phyloP scores from a whole-genome alignment of 2,329 filamentous ascomycete genomes.

The Penicillium sp. region DNA sequence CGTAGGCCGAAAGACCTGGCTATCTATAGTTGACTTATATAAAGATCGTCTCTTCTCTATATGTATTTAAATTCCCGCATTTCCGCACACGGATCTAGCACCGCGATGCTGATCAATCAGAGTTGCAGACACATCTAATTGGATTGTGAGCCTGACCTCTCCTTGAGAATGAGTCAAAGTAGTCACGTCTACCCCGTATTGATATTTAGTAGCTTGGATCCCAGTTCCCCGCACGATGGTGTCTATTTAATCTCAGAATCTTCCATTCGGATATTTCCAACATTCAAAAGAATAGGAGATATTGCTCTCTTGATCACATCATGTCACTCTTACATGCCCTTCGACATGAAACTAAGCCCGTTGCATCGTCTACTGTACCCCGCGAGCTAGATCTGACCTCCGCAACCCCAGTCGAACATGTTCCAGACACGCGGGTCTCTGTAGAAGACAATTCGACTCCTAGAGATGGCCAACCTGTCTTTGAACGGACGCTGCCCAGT shows the following conservation, averaged over 20 bases:
- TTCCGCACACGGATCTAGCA: not conserved
- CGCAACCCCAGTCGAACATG: not conserved
- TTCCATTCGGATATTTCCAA: not conserved
- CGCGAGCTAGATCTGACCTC: not conserved
- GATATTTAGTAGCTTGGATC: not conserved
- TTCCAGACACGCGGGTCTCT: not conserved
- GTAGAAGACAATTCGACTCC: not conserved
- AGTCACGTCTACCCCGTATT: not conserved
- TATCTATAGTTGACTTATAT: too few relatives aligned
- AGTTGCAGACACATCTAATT: not conserved
- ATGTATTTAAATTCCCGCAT: not conserved
- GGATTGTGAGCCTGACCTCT: not conserved
- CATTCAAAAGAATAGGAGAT: too few relatives aligned
- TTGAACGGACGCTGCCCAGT: slow-evolving; percentile 17
- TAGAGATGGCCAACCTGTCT: slow-evolving; percentile 16
- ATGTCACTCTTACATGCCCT: slow-evolving; percentile 2
- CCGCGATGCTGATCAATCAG: slow-evolving; percentile 2
- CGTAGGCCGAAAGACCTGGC: too few relatives aligned
- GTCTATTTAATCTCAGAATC: not conserved
- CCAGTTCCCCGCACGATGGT: not conserved
- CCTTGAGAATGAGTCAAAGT: not conserved
- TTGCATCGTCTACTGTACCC: not conserved
- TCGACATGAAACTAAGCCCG: not conserved
- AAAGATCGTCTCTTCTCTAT: too few relatives aligned
- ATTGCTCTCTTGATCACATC: not conserved